Conservation (phyloP, 2,329 filamentous ascomycete species). For the Nemania sp. region DNA sequence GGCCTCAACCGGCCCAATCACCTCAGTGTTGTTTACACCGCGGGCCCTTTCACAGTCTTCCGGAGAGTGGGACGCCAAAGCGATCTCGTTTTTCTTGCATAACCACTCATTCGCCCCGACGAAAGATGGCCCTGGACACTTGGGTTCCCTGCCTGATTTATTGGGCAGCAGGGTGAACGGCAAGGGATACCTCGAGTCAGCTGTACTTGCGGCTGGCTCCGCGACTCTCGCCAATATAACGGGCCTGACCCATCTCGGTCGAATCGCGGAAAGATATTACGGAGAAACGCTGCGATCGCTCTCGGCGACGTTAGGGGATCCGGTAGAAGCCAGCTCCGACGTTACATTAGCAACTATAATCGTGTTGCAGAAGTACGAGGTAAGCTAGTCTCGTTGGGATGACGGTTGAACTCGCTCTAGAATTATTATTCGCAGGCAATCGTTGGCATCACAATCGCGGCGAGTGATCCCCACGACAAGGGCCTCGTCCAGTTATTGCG, state of each 20-base stretch:
- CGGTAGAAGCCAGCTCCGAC: conserved; percentile 15
- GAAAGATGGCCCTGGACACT: conserved; percentile 11
- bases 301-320: not conserved
- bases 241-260: conserved; percentile 6
- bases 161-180: not conserved
- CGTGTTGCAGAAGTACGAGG: conserved; percentile 19
- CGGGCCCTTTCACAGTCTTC: conserved; percentile 15
- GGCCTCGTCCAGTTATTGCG: conserved; percentile 4
- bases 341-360: conserved; percentile 6
- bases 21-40: not conserved
- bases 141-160: conserved; percentile 15
- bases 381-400: conserved; percentile 4
- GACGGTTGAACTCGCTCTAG: not conserved
- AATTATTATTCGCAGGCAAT: conserved; percentile 16
- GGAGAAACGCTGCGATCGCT: conserved; percentile 12
- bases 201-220: conserved; percentile 21
- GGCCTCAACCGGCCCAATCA: not conserved
- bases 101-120: conserved; percentile 14
- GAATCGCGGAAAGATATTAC: conserved; percentile 11
- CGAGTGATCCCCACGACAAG: conserved; percentile 11
- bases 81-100: conserved; percentile 16
- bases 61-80: conserved; percentile 17
- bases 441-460: not conserved
- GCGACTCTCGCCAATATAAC: conserved; percentile 22
- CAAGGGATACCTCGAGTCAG: conserved; percentile 6